phyloP scores from a whole-genome alignment of 2,329 filamentous ascomycete species.

The Penicillium sp. region DNA sequence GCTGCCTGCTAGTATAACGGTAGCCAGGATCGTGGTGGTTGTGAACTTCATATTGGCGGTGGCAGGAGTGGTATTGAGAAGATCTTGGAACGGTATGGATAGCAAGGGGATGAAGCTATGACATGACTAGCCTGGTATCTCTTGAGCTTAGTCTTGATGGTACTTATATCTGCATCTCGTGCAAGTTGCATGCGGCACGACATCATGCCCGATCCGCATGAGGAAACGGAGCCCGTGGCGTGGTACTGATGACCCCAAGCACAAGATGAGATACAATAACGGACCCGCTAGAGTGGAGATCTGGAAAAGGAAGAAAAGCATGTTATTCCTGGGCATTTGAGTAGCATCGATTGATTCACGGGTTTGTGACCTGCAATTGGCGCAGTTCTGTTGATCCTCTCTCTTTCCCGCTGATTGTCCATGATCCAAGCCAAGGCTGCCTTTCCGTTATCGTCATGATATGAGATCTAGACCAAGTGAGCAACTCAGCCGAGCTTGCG shows the following conservation, averaged over 20 bases:
- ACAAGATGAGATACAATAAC: neutral
- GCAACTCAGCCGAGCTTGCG: conserved; percentile 6
- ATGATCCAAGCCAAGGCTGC: neutral
- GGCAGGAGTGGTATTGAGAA: neutral
- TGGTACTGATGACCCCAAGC: neutral
- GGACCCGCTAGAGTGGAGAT: conserved; percentile 5
- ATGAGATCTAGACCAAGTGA: neutral
- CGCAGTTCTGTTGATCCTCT: conserved; percentile 10
- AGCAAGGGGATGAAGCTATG: neutral
- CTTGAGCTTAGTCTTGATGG: neutral
- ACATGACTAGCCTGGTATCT: neutral
- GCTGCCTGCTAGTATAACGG: conserved; percentile 23
- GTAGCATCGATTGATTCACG: neutral
- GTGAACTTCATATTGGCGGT: conserved; percentile 32
- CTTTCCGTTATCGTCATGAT: conserved; percentile 7
- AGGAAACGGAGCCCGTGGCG: conserved; percentile 15
- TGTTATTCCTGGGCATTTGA: neutral
- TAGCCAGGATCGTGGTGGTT: conserved; percentile 17
- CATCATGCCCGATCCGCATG: conserved; percentile 15
- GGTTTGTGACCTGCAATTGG: neutral
- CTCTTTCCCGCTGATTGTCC: neutral
- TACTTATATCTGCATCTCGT: conserved; percentile 14
- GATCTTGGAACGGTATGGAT: neutral
- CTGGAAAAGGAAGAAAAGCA: neutral
- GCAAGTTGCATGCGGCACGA: conserved; percentile 17